phyloP scores from a whole-genome alignment of 805 yeast genomes.

The Wickerhamomyces hampshirensis region DNA sequence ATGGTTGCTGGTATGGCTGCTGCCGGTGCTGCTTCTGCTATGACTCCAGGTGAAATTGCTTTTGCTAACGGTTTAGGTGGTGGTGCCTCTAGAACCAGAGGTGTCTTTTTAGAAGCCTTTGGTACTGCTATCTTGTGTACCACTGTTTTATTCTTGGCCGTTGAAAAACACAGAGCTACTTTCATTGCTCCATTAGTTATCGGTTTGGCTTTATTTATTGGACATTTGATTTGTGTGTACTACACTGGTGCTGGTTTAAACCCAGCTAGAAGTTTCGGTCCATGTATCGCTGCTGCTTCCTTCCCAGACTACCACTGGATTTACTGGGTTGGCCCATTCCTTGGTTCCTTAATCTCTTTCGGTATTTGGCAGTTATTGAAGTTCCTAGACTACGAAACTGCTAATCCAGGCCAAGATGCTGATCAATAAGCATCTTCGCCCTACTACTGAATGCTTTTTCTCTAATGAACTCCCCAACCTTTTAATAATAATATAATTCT shows the following conservation, averaged over 20 bases:
- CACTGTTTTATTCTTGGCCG: slow-evolving; percentile 79
- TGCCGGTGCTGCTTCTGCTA: slow-evolving; percentile 80
- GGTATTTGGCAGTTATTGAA: slow-evolving; percentile 64
- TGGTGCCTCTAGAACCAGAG: slow-evolving; percentile 68
- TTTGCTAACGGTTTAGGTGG: slow-evolving; percentile 72
- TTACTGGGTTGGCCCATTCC: slow-evolving; percentile 84
- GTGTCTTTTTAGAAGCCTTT: slow-evolving; percentile 76
- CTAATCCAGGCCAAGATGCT: slow-evolving; percentile 67
- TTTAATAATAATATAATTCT: slow-evolving; percentile 3
- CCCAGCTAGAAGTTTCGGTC: slow-evolving; percentile 89
- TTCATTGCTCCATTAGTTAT: slow-evolving; percentile 78
- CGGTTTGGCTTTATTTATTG: slow-evolving; percentile 78
- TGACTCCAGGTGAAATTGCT: slow-evolving; percentile 75
- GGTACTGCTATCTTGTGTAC: slow-evolving; percentile 69
- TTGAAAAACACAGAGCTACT: slow-evolving; percentile 73
- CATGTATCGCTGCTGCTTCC: slow-evolving; percentile 62
- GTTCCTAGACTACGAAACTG: slow-evolving; percentile 60
- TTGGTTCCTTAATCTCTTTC: slow-evolving; percentile 65
- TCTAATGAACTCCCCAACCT: background rate
- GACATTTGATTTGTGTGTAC: slow-evolving; percentile 75
- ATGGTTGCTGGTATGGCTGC: slow-evolving; percentile 87
- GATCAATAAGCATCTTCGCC: slow-evolving; percentile 27
- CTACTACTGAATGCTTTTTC: slow-evolving; percentile 1
- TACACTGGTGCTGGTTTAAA: slow-evolving; percentile 90
- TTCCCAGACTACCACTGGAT: slow-evolving; percentile 90